Evolutionary conservation across 2,329 filamentous ascomycete genomes (phyloP), one percentile per base, ranked within the genome.

Genomic region (Beauveria bassiana): DNA sequence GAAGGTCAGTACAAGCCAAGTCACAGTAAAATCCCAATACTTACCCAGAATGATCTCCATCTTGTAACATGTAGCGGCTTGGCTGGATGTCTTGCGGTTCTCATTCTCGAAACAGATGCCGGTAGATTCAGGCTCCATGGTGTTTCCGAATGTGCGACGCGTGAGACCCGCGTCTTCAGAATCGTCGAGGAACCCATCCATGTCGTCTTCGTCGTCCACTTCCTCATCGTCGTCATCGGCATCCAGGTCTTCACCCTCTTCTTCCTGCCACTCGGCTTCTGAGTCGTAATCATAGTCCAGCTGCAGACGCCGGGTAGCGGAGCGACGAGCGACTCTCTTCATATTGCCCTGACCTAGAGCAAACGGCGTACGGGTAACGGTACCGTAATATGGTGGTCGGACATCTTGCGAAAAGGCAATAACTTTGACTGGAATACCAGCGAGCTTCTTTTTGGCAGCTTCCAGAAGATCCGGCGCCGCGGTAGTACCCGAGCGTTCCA

Each of bases 131-230:
- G 92, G 91, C 69, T 93, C 85, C 68, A 96, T 80, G 65, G 90
- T 86, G 34, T 86, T 85, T 78, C 83, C 68, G 83, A 75, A 87
- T 73, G 71, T 83, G 77, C 78, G 83, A 81, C 72, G 79, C 65
- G 74, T 78, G 70, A 74, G 76, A 63, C 76, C 82, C 69, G 73
- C 70, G 64, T 95, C 90, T 59, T 96, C 90, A 6, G 90, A 90
- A 68, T 96, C 91, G 67, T 96, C 93, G 1, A 97, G 79, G 69
- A 97, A 97, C 20, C 86, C 93, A 4, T 91, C 90, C 86, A 96
- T 89, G 63, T 96, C 92, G 18, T 90, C 89, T n/a, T 86, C 88
- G 61, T 89, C 88, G 62, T 89, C 88, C 0, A 79, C 65, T n/a
- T 82, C 93, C 78, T 82, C 92, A 76, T 83, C 83, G 31, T 82